These are phyloP conservation scores for Mycena venus DNA, from an alignment of 768 basidiomycete genomes.

Conservation along the genomic window DNA sequence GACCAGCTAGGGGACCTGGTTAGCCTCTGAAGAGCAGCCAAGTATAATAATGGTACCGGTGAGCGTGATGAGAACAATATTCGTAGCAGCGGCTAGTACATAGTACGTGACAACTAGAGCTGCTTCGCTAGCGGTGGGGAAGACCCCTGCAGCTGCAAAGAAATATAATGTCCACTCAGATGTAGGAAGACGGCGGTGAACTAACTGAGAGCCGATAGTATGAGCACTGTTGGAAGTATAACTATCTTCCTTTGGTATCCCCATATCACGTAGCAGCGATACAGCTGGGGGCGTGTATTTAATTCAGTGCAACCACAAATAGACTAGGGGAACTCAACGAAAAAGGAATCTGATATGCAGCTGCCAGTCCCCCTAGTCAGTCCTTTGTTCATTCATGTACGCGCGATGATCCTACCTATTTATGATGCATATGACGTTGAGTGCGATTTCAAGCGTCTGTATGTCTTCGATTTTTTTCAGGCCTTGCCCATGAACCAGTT, in stretches of 20 bases:
- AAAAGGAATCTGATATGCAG: background rate
- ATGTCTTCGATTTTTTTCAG: background rate
- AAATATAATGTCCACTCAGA: too few species aligned
- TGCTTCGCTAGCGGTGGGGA: background rate
- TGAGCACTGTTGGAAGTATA: too few species aligned
- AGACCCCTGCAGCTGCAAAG: background rate
- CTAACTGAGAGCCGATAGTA: too few species aligned
- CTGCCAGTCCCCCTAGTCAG: too few species aligned
- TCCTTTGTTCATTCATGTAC: background rate
- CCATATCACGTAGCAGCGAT: background rate
- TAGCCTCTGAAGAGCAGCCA: background rate
- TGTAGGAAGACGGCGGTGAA: too few species aligned
- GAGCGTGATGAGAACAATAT: background rate
- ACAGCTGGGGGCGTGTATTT: background rate
- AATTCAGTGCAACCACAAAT: background rate
- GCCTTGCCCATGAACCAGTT: background rate
- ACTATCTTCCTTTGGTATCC: too few species aligned
- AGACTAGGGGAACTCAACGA: background rate
- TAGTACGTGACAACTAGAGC: background rate
- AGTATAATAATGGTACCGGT: background rate
- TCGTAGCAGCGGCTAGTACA: background rate
- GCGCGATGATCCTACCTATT: background rate
- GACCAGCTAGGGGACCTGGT: background rate
- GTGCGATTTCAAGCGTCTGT: background rate
- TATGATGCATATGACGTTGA: background rate